Evolutionary conservation across 148 eudicot genomes (phyloP).

Genomic region (Pharnaceum exiguum): DNA sequence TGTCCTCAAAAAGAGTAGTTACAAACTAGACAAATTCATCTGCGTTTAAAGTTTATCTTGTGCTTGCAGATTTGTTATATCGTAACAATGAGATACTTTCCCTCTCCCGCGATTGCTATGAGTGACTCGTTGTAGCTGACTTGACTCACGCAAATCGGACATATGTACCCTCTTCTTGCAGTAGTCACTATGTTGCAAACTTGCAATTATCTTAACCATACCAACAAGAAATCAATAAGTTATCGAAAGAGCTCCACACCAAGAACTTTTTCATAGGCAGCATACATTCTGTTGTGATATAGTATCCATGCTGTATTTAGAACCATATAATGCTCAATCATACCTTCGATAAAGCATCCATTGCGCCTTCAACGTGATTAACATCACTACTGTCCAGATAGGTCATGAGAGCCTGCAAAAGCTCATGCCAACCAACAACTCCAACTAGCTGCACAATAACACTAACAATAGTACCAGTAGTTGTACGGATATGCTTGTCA

Average conservation of each 20-base stretch:
- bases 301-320: background rate
- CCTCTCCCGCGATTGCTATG: too few relatives aligned
- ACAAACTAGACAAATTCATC: too few relatives aligned
- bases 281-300: background rate
- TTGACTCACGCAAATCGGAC: too few relatives aligned
- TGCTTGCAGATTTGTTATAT: too few relatives aligned
- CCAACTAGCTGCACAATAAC: slow-evolving; percentile 82
- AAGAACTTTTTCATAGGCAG: background rate
- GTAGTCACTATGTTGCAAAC: too few relatives aligned
- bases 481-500: slow-evolving; percentile 78
- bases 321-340: background rate
- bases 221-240: too few relatives aligned
- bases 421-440: slow-evolving; percentile 83
- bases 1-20: too few relatives aligned
- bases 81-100: too few relatives aligned
- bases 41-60: too few relatives aligned
- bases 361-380: slow-evolving; percentile 95
- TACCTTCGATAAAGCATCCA: slow-evolving; percentile 99
- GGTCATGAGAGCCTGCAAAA: slow-evolving; percentile 68
- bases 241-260: background rate
- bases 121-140: too few relatives aligned
- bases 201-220: too few relatives aligned
- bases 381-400: slow-evolving; percentile 75
- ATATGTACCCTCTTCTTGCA: too few relatives aligned
- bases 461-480: slow-evolving; percentile 87